Evolutionary conservation across 2,329 filamentous ascomycete genomes (phyloP).

Genomic region (Pseudogymnoascus sp.): DNA sequence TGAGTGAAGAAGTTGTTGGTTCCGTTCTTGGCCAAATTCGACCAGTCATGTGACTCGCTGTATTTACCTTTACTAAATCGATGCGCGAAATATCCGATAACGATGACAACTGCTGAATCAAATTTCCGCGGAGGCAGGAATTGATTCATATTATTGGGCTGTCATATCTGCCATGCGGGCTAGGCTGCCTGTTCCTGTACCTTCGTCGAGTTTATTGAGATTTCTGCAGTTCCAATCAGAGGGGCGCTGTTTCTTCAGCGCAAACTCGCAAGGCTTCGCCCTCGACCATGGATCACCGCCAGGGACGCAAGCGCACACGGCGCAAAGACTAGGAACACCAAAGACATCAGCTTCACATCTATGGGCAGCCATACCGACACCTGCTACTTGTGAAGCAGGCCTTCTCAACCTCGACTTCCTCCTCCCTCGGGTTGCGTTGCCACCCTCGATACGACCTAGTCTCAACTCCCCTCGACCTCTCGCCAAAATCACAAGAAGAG

Average conservation of each 20-base stretch:
- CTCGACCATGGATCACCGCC: constrained; percentile 20
- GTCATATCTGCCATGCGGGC: constrained; percentile 22
- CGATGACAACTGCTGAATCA: not conserved
- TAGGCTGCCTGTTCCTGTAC: constrained; percentile 28
- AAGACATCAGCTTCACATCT: constrained; percentile 16
- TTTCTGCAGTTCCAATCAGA: constrained; percentile 67
- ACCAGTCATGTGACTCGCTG: not conserved
- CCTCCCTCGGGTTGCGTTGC: constrained; percentile 14
- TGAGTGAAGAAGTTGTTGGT: not conserved
- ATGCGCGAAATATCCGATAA: constrained; percentile 1
- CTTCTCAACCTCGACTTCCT: constrained; percentile 23
- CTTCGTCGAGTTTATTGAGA: constrained; percentile 53
- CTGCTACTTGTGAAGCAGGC: constrained; percentile 18
- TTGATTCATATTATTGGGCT: constrained; percentile 1
- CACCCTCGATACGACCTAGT: not conserved
- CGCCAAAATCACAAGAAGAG: not conserved
- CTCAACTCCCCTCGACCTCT: not conserved
- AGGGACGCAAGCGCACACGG: constrained; percentile 12
- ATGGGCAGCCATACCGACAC: constrained; percentile 15
- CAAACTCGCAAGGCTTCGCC: constrained; percentile 28
- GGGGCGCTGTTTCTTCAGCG: constrained; percentile 41
- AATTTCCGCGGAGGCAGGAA: not conserved
- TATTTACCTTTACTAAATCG: not conserved
- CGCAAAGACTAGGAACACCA: not conserved
- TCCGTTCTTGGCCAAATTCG: not conserved